Base-by-base conservation (phyloP, 2,329 filamentous ascomycete genomes). In the Chaetomiaceae sp. region DNA sequence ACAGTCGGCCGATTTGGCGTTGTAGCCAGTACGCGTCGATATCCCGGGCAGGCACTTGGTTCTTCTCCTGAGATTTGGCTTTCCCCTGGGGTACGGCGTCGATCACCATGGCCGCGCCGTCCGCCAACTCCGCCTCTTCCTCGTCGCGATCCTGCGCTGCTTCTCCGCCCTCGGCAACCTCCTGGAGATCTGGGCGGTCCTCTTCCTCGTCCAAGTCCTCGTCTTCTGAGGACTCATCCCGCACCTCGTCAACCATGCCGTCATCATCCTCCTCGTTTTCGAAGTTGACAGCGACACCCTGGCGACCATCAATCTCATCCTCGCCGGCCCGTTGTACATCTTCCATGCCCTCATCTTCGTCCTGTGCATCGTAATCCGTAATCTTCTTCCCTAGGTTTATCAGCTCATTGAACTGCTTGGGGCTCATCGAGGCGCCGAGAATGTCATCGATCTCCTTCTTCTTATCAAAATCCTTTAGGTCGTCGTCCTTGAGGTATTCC, bases 11-110 rank as follows among this genome's bases (percentile, higher is more conserved):
- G 48, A 99, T 90, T 66, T 96, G 88, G 59, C 94, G 82, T 70
- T 97, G 94, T 55, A 99, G 71, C 94, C 94, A 99, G 72, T 92
- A 99, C 9, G 92, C 92, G 69, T 99, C 94, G 58, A 99, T 95
- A 53, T 96, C 90, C 59, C 92, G 85, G 44, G 89, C 89, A 16
- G 88, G 78, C 52, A 99, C 82, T 23, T 80, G 75, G 44, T 84
- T 81, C 53, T 81, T 80, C 48, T 81, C 77, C 49, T 78, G 75
- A 18, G 69, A 68, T 41, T 78, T 69, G 36, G 64, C 71, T 64
- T 75, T 75, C 64, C 73, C 71, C 51, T 72, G 72, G 29, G 78
- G 67, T 8, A 78, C 84, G 36, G 85, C 84, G 65, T 95, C 89
- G 56, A 97, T 84, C 30, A 96, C 78, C 80, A 96, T 87, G 58